Evolutionary conservation across 2,329 filamentous ascomycete genomes (phyloP).

Genomic region (Seiridium cupressi): DNA sequence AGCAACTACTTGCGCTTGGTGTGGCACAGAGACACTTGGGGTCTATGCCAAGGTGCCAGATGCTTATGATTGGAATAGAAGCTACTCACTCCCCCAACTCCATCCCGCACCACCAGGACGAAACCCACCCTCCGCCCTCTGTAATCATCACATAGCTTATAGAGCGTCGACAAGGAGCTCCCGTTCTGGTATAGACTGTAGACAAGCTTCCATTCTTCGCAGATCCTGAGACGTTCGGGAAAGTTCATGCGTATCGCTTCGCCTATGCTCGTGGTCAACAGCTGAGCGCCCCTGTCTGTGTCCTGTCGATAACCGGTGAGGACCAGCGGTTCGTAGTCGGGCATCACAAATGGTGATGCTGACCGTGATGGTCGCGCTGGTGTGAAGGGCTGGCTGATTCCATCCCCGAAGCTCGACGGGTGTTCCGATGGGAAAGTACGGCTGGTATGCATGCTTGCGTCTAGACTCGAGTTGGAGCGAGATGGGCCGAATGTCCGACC

Average conservation of each 20-base stretch:
- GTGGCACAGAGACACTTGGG: background rate
- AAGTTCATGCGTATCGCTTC: constrained; percentile 92
- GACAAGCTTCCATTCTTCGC: constrained; percentile 80
- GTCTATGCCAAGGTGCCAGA: no score
- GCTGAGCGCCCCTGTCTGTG: constrained; percentile 57
- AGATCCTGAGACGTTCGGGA: constrained; percentile 81
- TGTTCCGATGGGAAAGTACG: constrained; percentile 9
- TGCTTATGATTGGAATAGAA: background rate
- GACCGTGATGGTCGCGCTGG: constrained; percentile 50
- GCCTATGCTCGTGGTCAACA: constrained; percentile 73
- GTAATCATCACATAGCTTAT: constrained; percentile 71
- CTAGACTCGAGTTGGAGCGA: constrained; percentile 13
- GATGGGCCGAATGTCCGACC: background rate
- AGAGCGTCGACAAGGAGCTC: constrained; percentile 81
- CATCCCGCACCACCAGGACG: constrained; percentile 82
- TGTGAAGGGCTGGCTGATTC: constrained; percentile 58
- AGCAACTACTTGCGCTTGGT: constrained; percentile 6
- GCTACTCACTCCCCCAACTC: constrained; percentile 65
- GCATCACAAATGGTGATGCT: constrained; percentile 79
- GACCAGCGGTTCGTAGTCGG: constrained; percentile 78
- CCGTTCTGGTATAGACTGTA: constrained; percentile 94
- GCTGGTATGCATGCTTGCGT: constrained; percentile 7
- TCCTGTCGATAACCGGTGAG: constrained; percentile 64
- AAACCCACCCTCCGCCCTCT: constrained; percentile 75
- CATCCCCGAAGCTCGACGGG: constrained; percentile 32